Percentiles rank a stretch among this genome's conserved stretches.
phyloP scores from a whole-genome alignment of 2,329 filamentous ascomycete genomes.

The Ilyonectria mors-panacis region DNA sequence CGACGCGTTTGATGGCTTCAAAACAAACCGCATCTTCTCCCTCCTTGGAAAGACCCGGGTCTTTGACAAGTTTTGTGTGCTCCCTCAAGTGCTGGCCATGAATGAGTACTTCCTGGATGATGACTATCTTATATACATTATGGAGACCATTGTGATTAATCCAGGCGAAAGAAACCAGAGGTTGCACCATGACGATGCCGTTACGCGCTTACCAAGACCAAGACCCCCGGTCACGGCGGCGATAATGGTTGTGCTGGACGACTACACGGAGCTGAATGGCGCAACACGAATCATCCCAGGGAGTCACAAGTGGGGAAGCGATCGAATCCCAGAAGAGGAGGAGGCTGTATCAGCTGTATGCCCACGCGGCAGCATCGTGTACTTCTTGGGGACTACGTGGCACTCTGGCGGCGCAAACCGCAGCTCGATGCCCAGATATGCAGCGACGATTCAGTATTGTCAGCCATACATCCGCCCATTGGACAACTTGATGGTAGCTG shows the following conservation, averaged over 20 bases:
- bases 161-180: conserved; percentile 25
- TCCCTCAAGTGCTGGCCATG: conserved; percentile 20
- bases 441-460: conserved; percentile 25
- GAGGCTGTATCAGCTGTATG: conserved; percentile 19
- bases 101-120: conserved; percentile 26
- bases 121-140: conserved; percentile 26
- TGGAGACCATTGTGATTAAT: conserved; percentile 29
- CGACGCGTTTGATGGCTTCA: conserved; percentile 21
- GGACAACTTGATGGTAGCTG: conserved; percentile 27
- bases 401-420: conserved; percentile 24
- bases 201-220: conserved; percentile 19
- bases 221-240: conserved; percentile 20
- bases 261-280: conserved; percentile 27
- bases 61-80: conserved; percentile 26
- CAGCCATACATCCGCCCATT: conserved; percentile 26
- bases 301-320: conserved; percentile 24
- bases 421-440: conserved; percentile 11
- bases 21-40: conserved; percentile 20
- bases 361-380: conserved; percentile 22
- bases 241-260: conserved; percentile 23
- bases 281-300: conserved; percentile 24
- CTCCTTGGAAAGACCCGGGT: conserved; percentile 20
- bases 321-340: conserved; percentile 12
- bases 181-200: conserved; percentile 22
- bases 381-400: conserved; percentile 27